Evolutionary conservation across 352 stramenopile species (phyloP), one percentile per base, ranked within the genome.

Genomic region (Elongisporangium senticosum): DNA sequence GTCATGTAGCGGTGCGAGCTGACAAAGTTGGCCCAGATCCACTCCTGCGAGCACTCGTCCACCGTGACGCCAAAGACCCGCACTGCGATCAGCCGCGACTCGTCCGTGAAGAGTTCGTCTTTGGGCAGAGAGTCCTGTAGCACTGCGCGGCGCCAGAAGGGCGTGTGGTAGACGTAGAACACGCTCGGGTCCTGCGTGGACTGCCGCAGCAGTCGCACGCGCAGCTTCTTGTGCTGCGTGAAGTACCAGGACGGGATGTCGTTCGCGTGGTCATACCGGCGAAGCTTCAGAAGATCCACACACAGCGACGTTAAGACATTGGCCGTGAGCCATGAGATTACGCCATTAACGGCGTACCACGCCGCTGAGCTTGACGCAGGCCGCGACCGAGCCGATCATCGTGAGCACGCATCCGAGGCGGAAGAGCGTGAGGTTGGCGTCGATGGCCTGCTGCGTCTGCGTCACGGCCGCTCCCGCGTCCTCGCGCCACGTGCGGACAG

Each of bases 161-260:
- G 85, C 51, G 80, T 89, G 61, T 94, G 85, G 60, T 91, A 91
- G 47, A 94, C 83, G 59, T 89, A 91, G 26, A 94, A 88, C 7
- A 92, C 53, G 59, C 71, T 92, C 47, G 85, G 77, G 40, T 94
- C 79, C 2, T 66, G 49, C n/a, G 64, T 59, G 20, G 74, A 83
- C 60, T 91, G 82, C n/a, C 71, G 72, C 17, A 92, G 70, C 56
- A 92, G 75, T 4, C 83, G 79, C 58, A 87, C 85, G 15, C 73
- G 74, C n/a, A 94, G 66, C 52, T 80, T 89, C 58, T 91, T 89
- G 47, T 74, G 77, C 3, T 79, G 72, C 19, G 71, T 67, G 19
- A 92, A 90, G 37, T 83, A 79, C 53, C 79, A 83, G 50, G 74
- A 59, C 22, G 80, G 77, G 26, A 90, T 86, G 13, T 86, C 73